Percentiles rank a stretch among this genome's conserved stretches.
Conservation (phyloP, 164 flowering plant genomes). For the Annona cherimola region DNA sequence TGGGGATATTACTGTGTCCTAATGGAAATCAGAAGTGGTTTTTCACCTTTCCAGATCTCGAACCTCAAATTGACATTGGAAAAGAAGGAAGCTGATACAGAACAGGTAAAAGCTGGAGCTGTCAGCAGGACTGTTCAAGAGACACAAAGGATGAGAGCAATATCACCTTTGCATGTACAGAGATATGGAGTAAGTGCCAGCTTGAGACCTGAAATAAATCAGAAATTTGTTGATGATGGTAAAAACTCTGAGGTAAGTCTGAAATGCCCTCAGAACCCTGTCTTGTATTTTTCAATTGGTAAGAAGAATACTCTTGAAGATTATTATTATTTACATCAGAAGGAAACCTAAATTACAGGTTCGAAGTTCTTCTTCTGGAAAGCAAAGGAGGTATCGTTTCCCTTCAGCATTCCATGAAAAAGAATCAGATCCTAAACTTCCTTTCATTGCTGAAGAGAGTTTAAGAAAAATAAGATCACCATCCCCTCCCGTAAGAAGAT, state of each 20-base stretch:
- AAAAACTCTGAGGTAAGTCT: conserved; percentile 48
- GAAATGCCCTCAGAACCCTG: neutral
- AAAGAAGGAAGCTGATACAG: conserved; percentile 68
- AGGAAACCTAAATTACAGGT: conserved; percentile 31
- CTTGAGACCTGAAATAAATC: conserved; percentile 41
- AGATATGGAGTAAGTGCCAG: conserved; percentile 29
- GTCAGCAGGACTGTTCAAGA: conserved; percentile 24
- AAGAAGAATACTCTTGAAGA: neutral
- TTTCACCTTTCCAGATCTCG: conserved; percentile 41
- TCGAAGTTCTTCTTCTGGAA: conserved; percentile 75
- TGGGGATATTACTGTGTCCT: neutral
- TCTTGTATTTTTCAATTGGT: neutral
- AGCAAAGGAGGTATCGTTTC: conserved; percentile 57
- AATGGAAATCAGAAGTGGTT: neutral
- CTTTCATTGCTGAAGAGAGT: conserved; percentile 41
- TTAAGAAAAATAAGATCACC: conserved; percentile 49
- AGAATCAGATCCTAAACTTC: conserved; percentile 41
- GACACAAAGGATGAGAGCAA: conserved; percentile 34
- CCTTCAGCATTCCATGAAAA: conserved; percentile 47
- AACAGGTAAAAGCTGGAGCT: conserved; percentile 40
- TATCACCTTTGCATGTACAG: conserved; percentile 55
- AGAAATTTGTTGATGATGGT: conserved; percentile 32
- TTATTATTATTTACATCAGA: neutral
- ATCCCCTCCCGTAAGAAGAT: conserved; percentile 76
- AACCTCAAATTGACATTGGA: conserved; percentile 53